A percentile compares a stretch with the other conserved stretches of the same genome.
phyloP scores from a whole-genome alignment of 345 rosid species.

The Pistacia atlantica region DNA sequence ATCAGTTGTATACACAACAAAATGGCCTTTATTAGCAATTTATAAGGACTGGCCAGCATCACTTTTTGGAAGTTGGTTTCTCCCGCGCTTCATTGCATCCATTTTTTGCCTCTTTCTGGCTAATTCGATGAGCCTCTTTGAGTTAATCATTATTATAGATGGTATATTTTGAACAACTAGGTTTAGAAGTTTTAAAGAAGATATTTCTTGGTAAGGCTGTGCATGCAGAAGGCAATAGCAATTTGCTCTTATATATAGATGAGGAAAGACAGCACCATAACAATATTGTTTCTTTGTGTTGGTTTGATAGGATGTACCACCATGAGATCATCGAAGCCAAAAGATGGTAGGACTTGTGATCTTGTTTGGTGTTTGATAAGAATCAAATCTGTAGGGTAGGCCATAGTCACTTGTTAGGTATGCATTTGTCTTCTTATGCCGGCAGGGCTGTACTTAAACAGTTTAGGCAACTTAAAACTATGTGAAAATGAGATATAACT shows the following conservation, averaged over 20 bases:
- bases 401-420: not conserved
- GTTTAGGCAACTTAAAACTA: not conserved
- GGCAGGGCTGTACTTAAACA: not conserved
- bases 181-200: not conserved
- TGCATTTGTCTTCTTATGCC: constrained; percentile 2
- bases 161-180: not conserved
- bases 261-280: not conserved
- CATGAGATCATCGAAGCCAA: constrained; percentile 3
- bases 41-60: not conserved
- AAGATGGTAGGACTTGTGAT: not conserved
- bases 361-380: not conserved
- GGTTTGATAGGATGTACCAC: not conserved
- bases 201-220: not conserved
- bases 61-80: constrained; percentile 23
- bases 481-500: not conserved
- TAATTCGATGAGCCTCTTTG: constrained; percentile 16
- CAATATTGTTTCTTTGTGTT: not conserved
- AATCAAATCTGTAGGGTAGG: not conserved
- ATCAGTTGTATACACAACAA: constrained; percentile 36
- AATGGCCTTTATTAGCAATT: constrained; percentile 29
- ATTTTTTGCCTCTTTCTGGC: constrained; percentile 26
- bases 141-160: constrained; percentile 25
- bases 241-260: not conserved
- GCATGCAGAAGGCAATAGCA: not conserved
- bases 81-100: constrained; percentile 8